These are phyloP conservation scores for Ilyonectria sp. DNA, from an alignment of 2,329 filamentous ascomycete species.

Conservation along the genomic window DNA sequence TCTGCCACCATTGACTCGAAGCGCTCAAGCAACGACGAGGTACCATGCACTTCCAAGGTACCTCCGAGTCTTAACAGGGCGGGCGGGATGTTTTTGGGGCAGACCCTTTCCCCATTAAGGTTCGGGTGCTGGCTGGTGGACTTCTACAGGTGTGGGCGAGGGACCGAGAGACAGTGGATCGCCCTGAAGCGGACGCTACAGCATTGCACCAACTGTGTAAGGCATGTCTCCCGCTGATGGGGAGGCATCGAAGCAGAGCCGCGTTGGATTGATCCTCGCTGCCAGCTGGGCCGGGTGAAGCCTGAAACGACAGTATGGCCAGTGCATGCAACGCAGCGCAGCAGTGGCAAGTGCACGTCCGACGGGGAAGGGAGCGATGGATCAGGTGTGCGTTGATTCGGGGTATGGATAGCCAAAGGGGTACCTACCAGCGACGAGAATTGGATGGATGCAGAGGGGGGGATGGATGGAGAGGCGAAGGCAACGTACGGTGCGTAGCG, in stretches of 20 bases:
- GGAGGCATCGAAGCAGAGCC: constrained; percentile 9
- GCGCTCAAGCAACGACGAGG: constrained; percentile 8
- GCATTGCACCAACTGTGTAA: constrained; percentile 5
- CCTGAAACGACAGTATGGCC: constrained; percentile 22
- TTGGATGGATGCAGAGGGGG: constrained; percentile 13
- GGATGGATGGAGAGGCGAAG: constrained; percentile 19
- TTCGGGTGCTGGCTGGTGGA: constrained; percentile 18
- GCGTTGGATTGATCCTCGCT: constrained; percentile 15
- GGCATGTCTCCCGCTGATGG: neutral
- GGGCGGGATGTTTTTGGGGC: constrained; percentile 7
- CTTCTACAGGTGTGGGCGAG: constrained; percentile 19
- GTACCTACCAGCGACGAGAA: constrained; percentile 26
- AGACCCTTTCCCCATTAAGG: constrained; percentile 23
- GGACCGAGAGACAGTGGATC: constrained; percentile 24
- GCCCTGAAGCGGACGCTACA: constrained; percentile 29
- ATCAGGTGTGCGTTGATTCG: constrained; percentile 10
- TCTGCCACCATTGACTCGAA: constrained; percentile 11
- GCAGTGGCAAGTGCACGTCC: constrained; percentile 13
- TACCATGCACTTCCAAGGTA: constrained; percentile 18
- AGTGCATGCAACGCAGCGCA: constrained; percentile 9
- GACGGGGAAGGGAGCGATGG: constrained; percentile 16
- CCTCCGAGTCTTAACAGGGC: neutral
- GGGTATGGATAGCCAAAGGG: constrained; percentile 12
- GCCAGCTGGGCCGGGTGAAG: constrained; percentile 2
- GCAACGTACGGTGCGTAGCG: constrained; percentile 18